phyloP scores from a whole-genome alignment of 345 rosid species.

The Dimocarpus longan region DNA sequence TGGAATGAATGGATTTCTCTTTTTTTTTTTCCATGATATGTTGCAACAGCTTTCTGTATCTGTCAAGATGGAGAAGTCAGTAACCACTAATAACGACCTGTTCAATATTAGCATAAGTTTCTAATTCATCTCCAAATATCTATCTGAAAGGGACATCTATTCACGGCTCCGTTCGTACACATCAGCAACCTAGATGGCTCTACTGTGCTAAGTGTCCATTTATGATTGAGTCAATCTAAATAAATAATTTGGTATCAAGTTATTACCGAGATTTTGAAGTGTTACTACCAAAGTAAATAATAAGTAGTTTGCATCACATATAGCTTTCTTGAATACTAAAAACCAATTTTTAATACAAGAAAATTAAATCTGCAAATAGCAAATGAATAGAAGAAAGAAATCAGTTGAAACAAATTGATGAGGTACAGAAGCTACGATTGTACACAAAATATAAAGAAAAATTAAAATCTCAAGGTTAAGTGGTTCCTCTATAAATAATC shows the following conservation, averaged over 20 bases:
- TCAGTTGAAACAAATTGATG: not conserved
- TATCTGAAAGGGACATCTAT: not conserved
- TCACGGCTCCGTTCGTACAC: not conserved
- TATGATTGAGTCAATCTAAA: not conserved
- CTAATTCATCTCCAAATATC: not conserved
- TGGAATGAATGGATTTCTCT: not conserved
- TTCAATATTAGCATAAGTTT: no score
- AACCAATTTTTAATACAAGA: not conserved
- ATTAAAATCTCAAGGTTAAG: not conserved
- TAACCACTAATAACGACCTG: not conserved
- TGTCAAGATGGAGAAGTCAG: not conserved
- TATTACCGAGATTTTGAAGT: no score
- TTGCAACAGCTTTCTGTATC: not conserved
- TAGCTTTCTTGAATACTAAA: not conserved
- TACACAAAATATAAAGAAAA: not conserved
- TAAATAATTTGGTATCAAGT: no score
- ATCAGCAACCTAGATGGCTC: not conserved
- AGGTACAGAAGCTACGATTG: not conserved
- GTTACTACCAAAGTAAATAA: no score
- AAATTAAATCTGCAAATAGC: not conserved
- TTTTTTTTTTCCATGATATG: not conserved
- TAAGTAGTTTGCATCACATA: not conserved
- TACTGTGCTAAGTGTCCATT: not conserved
- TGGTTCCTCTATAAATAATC: not conserved
- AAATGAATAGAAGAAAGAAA: slow-evolving; percentile 2